A percentile compares a stretch with the other conserved stretches of the same genome.
phyloP scores from a whole-genome alignment of 2,329 filamentous ascomycete genomes.

The Periconia sp. region DNA sequence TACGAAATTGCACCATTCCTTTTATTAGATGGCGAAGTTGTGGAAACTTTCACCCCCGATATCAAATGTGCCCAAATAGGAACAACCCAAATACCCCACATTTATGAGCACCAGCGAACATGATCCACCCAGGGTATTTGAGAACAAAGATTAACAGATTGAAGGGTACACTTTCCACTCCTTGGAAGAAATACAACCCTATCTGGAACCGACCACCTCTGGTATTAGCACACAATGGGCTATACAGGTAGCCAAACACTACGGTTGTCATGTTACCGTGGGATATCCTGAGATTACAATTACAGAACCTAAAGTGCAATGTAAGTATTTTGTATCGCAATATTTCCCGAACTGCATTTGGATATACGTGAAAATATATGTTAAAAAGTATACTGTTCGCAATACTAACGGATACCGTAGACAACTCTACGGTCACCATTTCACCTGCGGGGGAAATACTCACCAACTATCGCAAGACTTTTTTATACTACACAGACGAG shows the following conservation, averaged over 20 bases:
- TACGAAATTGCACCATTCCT: background rate
- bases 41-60: background rate
- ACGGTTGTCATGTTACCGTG: slow-evolving; percentile 67
- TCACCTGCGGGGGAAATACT: slow-evolving; percentile 57
- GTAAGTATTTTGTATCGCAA: background rate
- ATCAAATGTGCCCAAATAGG: background rate
- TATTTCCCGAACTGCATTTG: background rate
- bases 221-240: slow-evolving; percentile 75
- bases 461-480: slow-evolving; percentile 64
- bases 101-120: background rate
- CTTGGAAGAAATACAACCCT: slow-evolving; percentile 66
- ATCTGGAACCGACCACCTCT: slow-evolving; percentile 65
- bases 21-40: background rate
- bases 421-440: slow-evolving; percentile 63
- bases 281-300: slow-evolving; percentile 69
- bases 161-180: slow-evolving; percentile 78
- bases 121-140: too few species aligned
- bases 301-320: slow-evolving; percentile 43
- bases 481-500: slow-evolving; percentile 69
- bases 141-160: slow-evolving; percentile 6
- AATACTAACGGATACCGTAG: background rate
- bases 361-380: background rate
- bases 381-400: background rate
- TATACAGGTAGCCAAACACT: slow-evolving; percentile 63
- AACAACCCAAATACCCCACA: background rate